phyloP scores from a whole-genome alignment of 257 asterid genomes.

The Paulownia fortunei region DNA sequence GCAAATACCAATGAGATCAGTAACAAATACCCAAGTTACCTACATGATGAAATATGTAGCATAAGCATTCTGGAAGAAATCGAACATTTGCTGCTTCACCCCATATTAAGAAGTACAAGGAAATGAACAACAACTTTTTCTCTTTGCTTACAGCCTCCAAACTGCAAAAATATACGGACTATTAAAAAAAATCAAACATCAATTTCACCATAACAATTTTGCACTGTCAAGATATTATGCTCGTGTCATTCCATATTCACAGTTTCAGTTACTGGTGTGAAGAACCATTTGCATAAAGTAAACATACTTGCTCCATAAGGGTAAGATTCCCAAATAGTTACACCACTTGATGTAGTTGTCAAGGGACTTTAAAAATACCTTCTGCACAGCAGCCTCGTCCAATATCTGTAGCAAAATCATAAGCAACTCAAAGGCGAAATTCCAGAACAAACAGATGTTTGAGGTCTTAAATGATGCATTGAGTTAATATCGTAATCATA shows the following conservation, averaged over 20 bases:
- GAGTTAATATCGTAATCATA: not conserved
- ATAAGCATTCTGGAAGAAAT: conserved; percentile 98
- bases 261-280: conserved; percentile 22
- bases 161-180: conserved; percentile 52
- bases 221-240: conserved; percentile 18
- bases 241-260: conserved; percentile 7
- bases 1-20: conserved; percentile 2
- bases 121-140: conserved; percentile 81
- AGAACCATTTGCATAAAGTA: not conserved
- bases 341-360: conserved; percentile 98
- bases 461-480: conserved; percentile 19
- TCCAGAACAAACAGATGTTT: conserved; percentile 10
- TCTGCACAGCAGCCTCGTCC: conserved; percentile 97
- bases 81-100: conserved; percentile 98
- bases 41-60: conserved; percentile 99
- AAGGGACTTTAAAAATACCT: conserved; percentile 84
- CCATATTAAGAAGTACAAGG: conserved; percentile 91
- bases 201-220: conserved; percentile 22
- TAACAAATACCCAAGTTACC: conserved; percentile 38
- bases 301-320: conserved; percentile 98
- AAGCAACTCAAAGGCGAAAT: conserved; percentile 30
- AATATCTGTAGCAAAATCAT: conserved; percentile 62
- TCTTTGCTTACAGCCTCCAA: conserved; percentile 87
- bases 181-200: conserved; percentile 4
- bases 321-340: conserved; percentile 75